Percentiles rank a stretch among this genome's conserved stretches.
phyloP scores from a whole-genome alignment of 2,329 filamentous ascomycete genomes.

The Fusarium concolor region DNA sequence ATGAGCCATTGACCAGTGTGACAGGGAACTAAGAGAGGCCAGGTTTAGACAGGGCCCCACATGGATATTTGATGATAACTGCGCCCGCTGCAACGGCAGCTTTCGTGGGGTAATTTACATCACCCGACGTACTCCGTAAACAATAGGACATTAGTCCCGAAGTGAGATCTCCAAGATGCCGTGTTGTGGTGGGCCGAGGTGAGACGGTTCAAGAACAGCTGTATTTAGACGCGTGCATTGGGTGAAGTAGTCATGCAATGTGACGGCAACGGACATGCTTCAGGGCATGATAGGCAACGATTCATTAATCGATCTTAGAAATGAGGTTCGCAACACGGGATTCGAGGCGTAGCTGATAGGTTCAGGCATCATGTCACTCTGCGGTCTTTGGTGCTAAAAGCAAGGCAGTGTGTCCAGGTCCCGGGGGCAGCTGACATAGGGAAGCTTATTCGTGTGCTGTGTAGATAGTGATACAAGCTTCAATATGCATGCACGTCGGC shows the following conservation, averaged over 20 bases:
- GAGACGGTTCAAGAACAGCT: slow-evolving; percentile 7
- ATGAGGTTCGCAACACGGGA: slow-evolving; percentile 28
- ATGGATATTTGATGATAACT: slow-evolving; percentile 18
- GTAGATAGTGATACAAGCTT: not conserved
- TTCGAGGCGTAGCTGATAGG: slow-evolving; percentile 28
- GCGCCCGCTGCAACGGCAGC: slow-evolving; percentile 38
- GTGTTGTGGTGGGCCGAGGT: slow-evolving; percentile 21
- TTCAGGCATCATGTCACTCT: slow-evolving; percentile 20
- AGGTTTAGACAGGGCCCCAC: slow-evolving; percentile 10
- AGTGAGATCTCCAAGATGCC: slow-evolving; percentile 20
- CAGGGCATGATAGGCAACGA: slow-evolving; percentile 24
- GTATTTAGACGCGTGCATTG: slow-evolving; percentile 32
- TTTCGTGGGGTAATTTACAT: slow-evolving; percentile 41
- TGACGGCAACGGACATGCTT: slow-evolving; percentile 24
- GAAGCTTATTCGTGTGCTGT: slow-evolving; percentile 10
- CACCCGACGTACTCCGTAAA: slow-evolving; percentile 10
- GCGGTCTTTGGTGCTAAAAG: slow-evolving; percentile 17
- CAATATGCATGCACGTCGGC: slow-evolving; percentile 20
- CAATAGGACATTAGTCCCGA: slow-evolving; percentile 14
- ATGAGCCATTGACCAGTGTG: slow-evolving; percentile 31
- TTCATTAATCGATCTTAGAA: slow-evolving; percentile 9
- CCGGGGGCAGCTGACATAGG: slow-evolving; percentile 28
- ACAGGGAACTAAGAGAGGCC: slow-evolving; percentile 1
- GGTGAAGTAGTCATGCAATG: slow-evolving; percentile 30
- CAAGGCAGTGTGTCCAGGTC: slow-evolving; percentile 16